These are phyloP conservation scores for Psilocybe cubensis DNA, from an alignment of 768 basidiomycete species.

Conservation along the genomic window DNA sequence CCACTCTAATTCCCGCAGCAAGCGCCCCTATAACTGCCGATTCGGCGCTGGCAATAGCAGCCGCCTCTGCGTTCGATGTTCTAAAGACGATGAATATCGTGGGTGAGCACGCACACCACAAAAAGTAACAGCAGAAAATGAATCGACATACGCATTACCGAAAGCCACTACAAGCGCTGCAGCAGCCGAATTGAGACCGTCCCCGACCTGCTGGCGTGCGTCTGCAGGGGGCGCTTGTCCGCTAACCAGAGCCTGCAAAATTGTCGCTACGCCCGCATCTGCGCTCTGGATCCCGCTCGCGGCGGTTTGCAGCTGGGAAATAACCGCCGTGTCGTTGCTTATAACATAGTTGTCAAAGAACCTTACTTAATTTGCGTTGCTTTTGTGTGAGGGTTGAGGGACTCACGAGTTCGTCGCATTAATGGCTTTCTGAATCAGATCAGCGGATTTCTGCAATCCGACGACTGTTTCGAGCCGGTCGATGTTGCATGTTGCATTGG, in stretches of 20 bases:
- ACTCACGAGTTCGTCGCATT: background rate
- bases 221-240: background rate
- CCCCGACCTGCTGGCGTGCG: background rate
- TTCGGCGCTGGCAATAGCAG: background rate
- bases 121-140: background rate
- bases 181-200: background rate
- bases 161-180: background rate
- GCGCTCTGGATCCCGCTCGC: background rate
- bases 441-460: background rate
- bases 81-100: background rate
- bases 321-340: background rate
- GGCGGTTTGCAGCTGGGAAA: background rate
- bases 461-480: conserved; percentile 2
- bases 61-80: background rate
- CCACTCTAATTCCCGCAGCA: background rate
- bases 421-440: background rate
- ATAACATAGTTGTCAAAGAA: no score
- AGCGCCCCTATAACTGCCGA: background rate
- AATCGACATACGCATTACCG: background rate
- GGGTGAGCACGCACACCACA: background rate
- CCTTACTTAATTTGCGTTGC: background rate
- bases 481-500: background rate
- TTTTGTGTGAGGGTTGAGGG: background rate
- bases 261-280: background rate
- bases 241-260: background rate